Evolutionary conservation across 148 eudicot species (phyloP), one percentile per base, ranked within the genome.

Genomic region (Silene conica): DNA sequence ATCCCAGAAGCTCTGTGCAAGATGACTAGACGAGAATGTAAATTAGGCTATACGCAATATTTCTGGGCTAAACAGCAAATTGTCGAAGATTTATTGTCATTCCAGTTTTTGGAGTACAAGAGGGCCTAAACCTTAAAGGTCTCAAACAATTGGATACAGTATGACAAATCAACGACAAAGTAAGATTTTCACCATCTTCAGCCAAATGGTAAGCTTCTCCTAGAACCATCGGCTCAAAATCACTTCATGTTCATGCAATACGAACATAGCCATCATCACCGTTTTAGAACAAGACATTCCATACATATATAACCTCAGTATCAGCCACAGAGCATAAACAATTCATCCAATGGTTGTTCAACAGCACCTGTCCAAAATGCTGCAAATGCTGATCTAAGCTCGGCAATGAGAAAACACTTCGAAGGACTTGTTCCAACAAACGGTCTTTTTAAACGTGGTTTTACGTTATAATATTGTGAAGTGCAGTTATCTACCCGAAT

Each of bases 361-460:
- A 28, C 7, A 45, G 76, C 63, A 64, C 22, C 26, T 55, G 28
- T 54, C 26, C 14, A n/a, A 75, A 68, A 48, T 58, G 56, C 73
- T 68, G 60, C 67, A 45, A 48, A 63, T 60, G 69, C 62, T 70
- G 74, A 66, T 28, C 31, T 60, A 62, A 61, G 79, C 74, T 61
- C 59, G 18, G 54, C 74, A 70, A 23, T 23, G 28, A 67, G 34
- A 56, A 10, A 56, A 50, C 69, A 68, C 67, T 6, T 18, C 55
- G 55, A 46, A 74, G 74, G 56, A 28, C 28, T 31, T 20, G 34
- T 63, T 67, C 64, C 50, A 50, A 50, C 55, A 50, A 50, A 50
- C 15, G 55, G 14, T 50, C 55, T 50, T 18, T 15, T 50, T 50
- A 12, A 15, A 50, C 13, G 3, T 18, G 55, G 55, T 50, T 50